Evolutionary conservation across 1,284 basidiomycete genomes (phyloP).

Genomic region (Fomitopsis schrenkii): DNA sequence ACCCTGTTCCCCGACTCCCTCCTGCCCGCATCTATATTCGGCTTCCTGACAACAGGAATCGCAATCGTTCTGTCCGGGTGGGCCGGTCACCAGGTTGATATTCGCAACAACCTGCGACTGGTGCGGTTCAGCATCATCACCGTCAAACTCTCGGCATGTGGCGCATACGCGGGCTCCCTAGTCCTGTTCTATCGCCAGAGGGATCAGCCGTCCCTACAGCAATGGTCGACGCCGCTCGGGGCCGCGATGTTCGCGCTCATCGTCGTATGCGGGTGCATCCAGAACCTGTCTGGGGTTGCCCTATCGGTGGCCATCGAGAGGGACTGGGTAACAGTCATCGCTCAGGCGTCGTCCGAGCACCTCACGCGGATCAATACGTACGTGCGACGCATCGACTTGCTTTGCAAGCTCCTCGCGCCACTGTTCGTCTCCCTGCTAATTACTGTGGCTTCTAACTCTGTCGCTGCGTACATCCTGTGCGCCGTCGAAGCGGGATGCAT

Average conservation of each 20-base stretch:
- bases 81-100: constrained; percentile 43
- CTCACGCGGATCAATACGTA: constrained; percentile 35
- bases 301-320: constrained; percentile 51
- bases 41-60: constrained; percentile 37
- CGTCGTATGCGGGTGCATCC: constrained; percentile 34
- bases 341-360: constrained; percentile 26
- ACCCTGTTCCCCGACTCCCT: constrained; percentile 44
- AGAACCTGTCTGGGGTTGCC: constrained; percentile 40
- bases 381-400: constrained; percentile 48
- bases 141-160: constrained; percentile 40
- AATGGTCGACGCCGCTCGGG: constrained; percentile 13
- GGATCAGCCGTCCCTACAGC: background rate
- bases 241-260: constrained; percentile 36
- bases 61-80: constrained; percentile 36
- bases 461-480: constrained; percentile 30
- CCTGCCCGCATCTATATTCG: constrained; percentile 47
- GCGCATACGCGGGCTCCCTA: constrained; percentile 36
- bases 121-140: constrained; percentile 38
- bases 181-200: constrained; percentile 18
- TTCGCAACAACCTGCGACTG: constrained; percentile 32
- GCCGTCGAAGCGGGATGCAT: constrained; percentile 30
- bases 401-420: constrained; percentile 51
- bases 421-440: constrained; percentile 54
- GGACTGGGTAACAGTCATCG: constrained; percentile 51
- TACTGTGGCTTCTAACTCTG: constrained; percentile 23